These are phyloP conservation scores for Fusarium marasasianum DNA, from an alignment of 2,329 filamentous ascomycete genomes.

Conservation along the genomic window DNA sequence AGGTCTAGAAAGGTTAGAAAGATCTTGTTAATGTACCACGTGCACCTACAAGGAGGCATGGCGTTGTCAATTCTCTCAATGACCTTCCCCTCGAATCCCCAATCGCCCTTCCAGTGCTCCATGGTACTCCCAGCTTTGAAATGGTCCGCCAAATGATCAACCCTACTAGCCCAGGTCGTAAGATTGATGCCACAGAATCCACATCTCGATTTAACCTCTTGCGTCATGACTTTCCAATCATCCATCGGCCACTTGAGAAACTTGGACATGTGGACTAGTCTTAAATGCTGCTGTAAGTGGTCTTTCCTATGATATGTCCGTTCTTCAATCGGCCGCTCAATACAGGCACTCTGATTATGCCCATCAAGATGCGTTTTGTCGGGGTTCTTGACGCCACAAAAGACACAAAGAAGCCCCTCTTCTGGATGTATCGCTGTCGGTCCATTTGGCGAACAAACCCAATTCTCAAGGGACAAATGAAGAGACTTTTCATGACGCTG, in stretches of 20 bases:
- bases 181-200: constrained; percentile 53
- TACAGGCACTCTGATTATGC: constrained; percentile 57
- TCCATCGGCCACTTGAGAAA: constrained; percentile 38
- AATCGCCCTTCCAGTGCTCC: constrained; percentile 56
- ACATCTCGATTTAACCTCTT: constrained; percentile 51
- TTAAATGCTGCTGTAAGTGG: constrained; percentile 54
- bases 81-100: constrained; percentile 53
- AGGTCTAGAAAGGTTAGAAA: constrained; percentile 22
- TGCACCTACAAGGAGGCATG: constrained; percentile 51
- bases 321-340: constrained; percentile 47
- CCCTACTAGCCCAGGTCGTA: constrained; percentile 49
- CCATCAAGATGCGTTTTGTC: constrained; percentile 46
- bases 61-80: constrained; percentile 53
- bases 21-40: no score
- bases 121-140: constrained; percentile 54
- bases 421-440: constrained; percentile 50
- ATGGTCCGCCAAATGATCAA: constrained; percentile 53
- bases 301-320: constrained; percentile 57
- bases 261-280: constrained; percentile 54
- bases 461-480: constrained; percentile 57
- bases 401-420: constrained; percentile 45
- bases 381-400: constrained; percentile 50
- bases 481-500: constrained; percentile 61
- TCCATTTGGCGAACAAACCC: constrained; percentile 54
- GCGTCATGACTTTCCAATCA: constrained; percentile 51